Base-by-base conservation (phyloP, 148 eudicot species). In the Nepenthes mirabilis region DNA sequence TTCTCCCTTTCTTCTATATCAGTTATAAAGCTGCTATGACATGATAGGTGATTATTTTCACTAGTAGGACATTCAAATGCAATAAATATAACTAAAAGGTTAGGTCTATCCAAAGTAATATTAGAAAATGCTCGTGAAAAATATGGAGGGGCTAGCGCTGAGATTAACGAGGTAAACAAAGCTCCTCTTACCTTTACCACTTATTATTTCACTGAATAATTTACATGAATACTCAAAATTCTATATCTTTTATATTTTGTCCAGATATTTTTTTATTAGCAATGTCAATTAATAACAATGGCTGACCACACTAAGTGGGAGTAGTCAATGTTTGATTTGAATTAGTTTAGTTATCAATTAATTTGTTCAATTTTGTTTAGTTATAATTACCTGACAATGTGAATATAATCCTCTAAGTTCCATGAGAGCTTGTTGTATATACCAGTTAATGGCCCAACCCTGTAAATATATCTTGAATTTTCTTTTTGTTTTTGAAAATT, bases 21-120 rank as follows among this genome's bases (percentile, higher is more conserved):
- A 23, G 23, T 23, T 23, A 23, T 23, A 8, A 40, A 40, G 14
- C 11, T 49, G 1, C 52, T 49, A n/a, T n/a, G 3, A 2, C 13
- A 49, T 5, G 0, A 6, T 49, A 11, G 52, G 10, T 49, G 52
- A 49, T 2, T 49, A 3, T 33, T 53, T 55, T 67, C 12, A 56
- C 53, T 72, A 2, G 49, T 78, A 93, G 99, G 99, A 37, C 91
- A 96, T 60, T 93, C 99, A 68, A 88, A 93, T 84, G 96, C 96
- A 61, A 93, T 93, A 55, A 88, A 84, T 67, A 93, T 88, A 74
- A 91, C 95, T 64, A 82, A 88, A 75, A 80, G 95, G 81, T 80
- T 93, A 52, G 95, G 96, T 37, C 74, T 93, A 37, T 96, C 96
- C 14, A 57, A 56, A 45, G 59, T 23, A 33, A 74, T 93, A 43